Conservation (phyloP, 768 basidiomycete genomes). For the Nidularia pulvinata region DNA sequence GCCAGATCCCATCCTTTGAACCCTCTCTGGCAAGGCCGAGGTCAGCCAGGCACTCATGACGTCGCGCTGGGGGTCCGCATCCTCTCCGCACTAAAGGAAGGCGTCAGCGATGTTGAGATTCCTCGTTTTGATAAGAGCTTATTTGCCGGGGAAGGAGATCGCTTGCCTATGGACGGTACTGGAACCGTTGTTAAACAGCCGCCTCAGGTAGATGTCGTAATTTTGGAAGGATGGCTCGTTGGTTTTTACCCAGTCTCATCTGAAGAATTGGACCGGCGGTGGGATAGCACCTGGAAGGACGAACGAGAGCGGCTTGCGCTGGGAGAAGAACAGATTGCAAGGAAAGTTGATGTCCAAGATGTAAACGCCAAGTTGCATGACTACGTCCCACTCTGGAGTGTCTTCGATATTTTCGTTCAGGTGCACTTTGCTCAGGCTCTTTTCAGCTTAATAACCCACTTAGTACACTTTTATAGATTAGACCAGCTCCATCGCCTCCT, state of each 20-base stretch:
- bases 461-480: not conserved
- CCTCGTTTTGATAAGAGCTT: slow-evolving; percentile 91
- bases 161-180: slow-evolving; percentile 41
- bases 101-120: slow-evolving; percentile 47
- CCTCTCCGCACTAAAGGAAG: slow-evolving; percentile 45
- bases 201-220: slow-evolving; percentile 66
- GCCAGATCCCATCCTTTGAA: slow-evolving; percentile 59
- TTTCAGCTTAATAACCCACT: too few species aligned
- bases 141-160: slow-evolving; percentile 82
- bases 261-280: slow-evolving; percentile 51
- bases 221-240: slow-evolving; percentile 96
- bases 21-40: slow-evolving; percentile 75
- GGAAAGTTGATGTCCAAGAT: slow-evolving; percentile 53
- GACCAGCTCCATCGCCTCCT: slow-evolving; percentile 7
- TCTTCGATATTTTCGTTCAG: slow-evolving; percentile 78
- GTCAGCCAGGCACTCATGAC: slow-evolving; percentile 94
- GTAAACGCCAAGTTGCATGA: slow-evolving; percentile 61
- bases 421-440: slow-evolving; percentile 29
- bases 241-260: slow-evolving; percentile 73
- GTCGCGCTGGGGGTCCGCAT: slow-evolving; percentile 58
- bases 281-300: slow-evolving; percentile 43
- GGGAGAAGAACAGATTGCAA: slow-evolving; percentile 29
- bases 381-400: slow-evolving; percentile 70
- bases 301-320: slow-evolving; percentile 34
- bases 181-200: slow-evolving; percentile 40